Evolutionary conservation across 2,329 filamentous ascomycete genomes (phyloP).

Genomic region (Onygenales sp.): DNA sequence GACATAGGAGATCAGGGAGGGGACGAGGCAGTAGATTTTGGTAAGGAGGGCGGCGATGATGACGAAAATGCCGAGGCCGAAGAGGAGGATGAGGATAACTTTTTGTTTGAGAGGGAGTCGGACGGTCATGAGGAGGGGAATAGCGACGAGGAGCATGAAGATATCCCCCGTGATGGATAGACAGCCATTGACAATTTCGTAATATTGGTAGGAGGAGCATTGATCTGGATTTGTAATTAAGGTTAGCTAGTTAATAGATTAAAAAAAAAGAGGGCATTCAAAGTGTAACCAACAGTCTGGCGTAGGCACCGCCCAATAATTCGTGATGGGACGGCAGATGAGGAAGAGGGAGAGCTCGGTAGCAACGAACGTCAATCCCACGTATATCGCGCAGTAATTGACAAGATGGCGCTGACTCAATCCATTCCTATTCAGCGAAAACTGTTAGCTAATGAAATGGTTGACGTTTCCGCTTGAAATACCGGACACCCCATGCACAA

Average conservation of each 20-base stretch:
- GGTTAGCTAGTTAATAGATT: neutral
- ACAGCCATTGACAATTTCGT: conserved; percentile 33
- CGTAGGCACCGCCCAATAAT: conserved; percentile 44
- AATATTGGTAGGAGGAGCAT: conserved; percentile 36
- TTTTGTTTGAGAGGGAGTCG: conserved; percentile 34
- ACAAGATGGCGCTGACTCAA: conserved; percentile 26
- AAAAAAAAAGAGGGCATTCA: neutral
- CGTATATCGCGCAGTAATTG: conserved; percentile 32
- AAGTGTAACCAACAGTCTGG: conserved; percentile 19
- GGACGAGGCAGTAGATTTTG: conserved; percentile 39
- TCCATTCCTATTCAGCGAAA: conserved; percentile 17
- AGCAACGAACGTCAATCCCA: conserved; percentile 36
- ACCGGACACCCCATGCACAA: neutral
- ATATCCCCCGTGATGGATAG: conserved; percentile 32
- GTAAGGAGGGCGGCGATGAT: conserved; percentile 42
- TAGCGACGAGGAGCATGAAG: conserved; percentile 33
- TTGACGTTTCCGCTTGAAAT: neutral
- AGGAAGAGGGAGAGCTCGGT: conserved; percentile 42
- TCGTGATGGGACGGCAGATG: conserved; percentile 41
- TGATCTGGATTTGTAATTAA: conserved; percentile 19
- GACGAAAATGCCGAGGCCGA: conserved; percentile 37
- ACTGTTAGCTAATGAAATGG: neutral
- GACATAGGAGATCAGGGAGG: conserved; percentile 30
- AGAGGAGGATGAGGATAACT: conserved; percentile 32
- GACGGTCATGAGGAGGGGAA: conserved; percentile 33